phyloP scores from a whole-genome alignment of 768 basidiomycete genomes.

The Kwoniella mangroviensis region DNA sequence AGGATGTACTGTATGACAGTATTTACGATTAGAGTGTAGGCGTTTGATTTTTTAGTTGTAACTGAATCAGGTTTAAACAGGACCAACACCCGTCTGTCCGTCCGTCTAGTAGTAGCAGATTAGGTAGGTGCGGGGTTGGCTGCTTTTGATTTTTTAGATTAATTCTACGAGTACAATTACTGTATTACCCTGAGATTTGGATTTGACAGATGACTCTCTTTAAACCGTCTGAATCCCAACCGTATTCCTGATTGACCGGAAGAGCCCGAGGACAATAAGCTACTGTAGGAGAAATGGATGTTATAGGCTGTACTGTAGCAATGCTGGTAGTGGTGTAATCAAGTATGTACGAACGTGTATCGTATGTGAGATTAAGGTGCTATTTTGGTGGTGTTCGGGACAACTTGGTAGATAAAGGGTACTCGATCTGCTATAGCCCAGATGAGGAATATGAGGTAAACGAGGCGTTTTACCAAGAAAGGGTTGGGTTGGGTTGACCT shows the following conservation, averaged over 20 bases:
- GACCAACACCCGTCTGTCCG: not conserved
- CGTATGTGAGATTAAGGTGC: not conserved
- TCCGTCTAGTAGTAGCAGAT: not conserved
- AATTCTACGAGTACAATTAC: not conserved
- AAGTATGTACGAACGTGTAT: not conserved
- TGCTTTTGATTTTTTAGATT: constrained; percentile 3
- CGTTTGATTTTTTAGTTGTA: constrained; percentile 7
- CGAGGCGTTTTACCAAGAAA: not conserved
- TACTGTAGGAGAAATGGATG: too few relatives aligned
- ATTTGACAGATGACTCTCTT: not conserved
- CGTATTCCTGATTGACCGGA: not conserved
- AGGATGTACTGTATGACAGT: not conserved
- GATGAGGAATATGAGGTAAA: not conserved
- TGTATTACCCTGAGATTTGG: constrained; percentile 4
- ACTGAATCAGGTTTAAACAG: constrained; percentile 13
- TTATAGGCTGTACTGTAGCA: too few relatives aligned
- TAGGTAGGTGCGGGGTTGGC: not conserved
- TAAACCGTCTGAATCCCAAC: not conserved
- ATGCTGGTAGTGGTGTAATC: too few relatives aligned
- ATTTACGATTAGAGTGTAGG: not conserved
- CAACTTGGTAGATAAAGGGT: not conserved
- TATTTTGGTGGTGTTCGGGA: not conserved
- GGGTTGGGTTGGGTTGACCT: not conserved
- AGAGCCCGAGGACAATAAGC: not conserved
- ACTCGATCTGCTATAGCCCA: not conserved